Conservation (phyloP, 208 protist genomes). For the Leishmania gerbilli region DNA sequence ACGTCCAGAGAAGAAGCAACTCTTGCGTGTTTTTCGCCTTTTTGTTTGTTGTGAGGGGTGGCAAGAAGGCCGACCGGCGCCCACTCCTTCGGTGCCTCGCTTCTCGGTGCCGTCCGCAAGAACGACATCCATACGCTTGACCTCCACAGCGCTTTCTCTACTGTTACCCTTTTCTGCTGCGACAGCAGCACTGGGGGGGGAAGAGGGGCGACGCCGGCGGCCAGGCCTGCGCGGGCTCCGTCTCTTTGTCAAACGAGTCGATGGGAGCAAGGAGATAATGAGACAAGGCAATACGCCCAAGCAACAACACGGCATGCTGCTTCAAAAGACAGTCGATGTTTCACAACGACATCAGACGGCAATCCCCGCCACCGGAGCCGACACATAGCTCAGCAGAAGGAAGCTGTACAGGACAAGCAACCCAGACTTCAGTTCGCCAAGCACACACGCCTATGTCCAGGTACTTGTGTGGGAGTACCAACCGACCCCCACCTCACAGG, state of each 20-base stretch:
- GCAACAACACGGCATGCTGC: conserved; percentile 43
- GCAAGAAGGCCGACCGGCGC: background rate
- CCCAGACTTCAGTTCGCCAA: conserved; percentile 36
- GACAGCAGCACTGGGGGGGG: background rate
- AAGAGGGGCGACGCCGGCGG: background rate
- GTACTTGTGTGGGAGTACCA: conserved; percentile 51
- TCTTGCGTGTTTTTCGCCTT: background rate
- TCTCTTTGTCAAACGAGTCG: conserved; percentile 51
- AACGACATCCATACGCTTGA: background rate
- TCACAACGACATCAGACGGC: conserved; percentile 44
- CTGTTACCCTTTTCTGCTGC: background rate
- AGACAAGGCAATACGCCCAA: conserved; percentile 30
- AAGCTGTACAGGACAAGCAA: conserved; percentile 42
- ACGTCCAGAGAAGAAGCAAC: background rate
- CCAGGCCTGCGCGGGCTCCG: background rate
- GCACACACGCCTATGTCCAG: conserved; percentile 39
- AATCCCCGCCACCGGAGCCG: conserved; percentile 47
- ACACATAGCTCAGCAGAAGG: conserved; percentile 23
- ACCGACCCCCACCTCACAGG: conserved; percentile 33
- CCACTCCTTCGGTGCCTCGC: background rate
- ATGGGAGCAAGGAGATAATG: conserved; percentile 34
- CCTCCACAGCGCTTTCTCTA: background rate
- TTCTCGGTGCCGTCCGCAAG: background rate
- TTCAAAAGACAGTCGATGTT: conserved; percentile 46
- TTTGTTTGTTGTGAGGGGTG: background rate